A percentile compares a stretch with the other conserved stretches of the same genome.
phyloP scores from a whole-genome alignment of 1,284 basidiomycete genomes.

The Trichosporon faecale region DNA sequence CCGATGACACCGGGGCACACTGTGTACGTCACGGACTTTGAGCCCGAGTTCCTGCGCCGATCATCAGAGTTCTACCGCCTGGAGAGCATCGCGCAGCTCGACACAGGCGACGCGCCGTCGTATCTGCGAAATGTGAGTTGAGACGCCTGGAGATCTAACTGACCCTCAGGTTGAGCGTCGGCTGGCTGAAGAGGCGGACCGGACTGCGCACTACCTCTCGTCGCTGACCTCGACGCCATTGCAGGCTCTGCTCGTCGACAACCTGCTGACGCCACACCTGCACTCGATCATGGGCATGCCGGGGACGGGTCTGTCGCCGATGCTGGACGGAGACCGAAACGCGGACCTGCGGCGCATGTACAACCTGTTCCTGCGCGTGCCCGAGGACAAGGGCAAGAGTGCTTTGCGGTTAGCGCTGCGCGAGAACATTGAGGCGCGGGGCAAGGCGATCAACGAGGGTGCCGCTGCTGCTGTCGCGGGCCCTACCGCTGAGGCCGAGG shows the following conservation, averaged over 20 bases:
- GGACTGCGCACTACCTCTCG: constrained; percentile 86
- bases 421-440: constrained; percentile 70
- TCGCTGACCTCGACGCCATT: constrained; percentile 69
- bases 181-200: constrained; percentile 77
- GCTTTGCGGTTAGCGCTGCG: constrained; percentile 69
- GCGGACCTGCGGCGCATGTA: constrained; percentile 79
- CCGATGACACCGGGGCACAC: constrained; percentile 55
- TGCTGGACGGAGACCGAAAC: constrained; percentile 79
- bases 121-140: constrained; percentile 72
- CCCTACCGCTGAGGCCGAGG: constrained; percentile 38
- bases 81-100: constrained; percentile 71
- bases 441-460: constrained; percentile 72
- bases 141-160: neutral
- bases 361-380: constrained; percentile 70
- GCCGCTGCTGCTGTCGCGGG: constrained; percentile 27
- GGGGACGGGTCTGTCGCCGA: constrained; percentile 77
- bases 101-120: constrained; percentile 72
- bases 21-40: constrained; percentile 82
- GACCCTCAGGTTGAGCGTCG: constrained; percentile 70
- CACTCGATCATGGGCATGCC: constrained; percentile 71
- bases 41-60: constrained; percentile 75
- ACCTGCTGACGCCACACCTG: constrained; percentile 76
- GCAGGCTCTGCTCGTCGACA: constrained; percentile 69
- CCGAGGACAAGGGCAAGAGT: constrained; percentile 60
- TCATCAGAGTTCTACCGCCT: constrained; percentile 75